phyloP scores from a whole-genome alignment of 352 stramenopile species.

The Pythium brachiatum region DNA sequence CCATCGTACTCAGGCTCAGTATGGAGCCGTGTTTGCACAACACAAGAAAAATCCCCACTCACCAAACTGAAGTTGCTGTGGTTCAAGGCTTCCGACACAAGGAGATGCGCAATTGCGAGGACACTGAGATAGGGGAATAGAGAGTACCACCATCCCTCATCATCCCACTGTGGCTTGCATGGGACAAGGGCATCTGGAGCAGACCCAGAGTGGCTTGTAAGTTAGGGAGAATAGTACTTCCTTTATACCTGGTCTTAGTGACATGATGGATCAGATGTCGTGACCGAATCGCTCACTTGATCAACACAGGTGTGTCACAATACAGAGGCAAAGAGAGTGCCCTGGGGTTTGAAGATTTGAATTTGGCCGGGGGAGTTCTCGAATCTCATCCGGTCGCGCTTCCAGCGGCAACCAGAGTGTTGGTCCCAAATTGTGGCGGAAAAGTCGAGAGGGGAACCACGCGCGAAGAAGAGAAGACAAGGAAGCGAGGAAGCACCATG shows the following conservation, averaged over 20 bases:
- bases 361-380: not conserved
- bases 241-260: slow-evolving; percentile 5
- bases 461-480: slow-evolving; percentile 4
- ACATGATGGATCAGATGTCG: too few species aligned
- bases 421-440: slow-evolving; percentile 17
- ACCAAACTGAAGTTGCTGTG: slow-evolving; percentile 22
- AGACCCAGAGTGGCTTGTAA: slow-evolving; percentile 21
- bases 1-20: not conserved
- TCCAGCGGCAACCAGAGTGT: slow-evolving; percentile 8
- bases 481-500: slow-evolving; percentile 5
- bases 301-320: too few species aligned
- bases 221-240: not conserved
- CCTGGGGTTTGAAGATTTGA: slow-evolving; percentile 24
- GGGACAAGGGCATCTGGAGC: slow-evolving; percentile 11
- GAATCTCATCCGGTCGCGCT: not conserved
- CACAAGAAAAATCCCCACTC: slow-evolving; percentile 26
- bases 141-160: slow-evolving; percentile 8
- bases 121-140: slow-evolving; percentile 18
- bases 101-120: slow-evolving; percentile 13
- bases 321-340: too few species aligned
- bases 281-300: too few species aligned
- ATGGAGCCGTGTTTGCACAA: slow-evolving; percentile 23
- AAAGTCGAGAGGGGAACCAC: slow-evolving; percentile 2
- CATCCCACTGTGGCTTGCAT: slow-evolving; percentile 11
- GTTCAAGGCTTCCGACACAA: too few species aligned